Evolutionary conservation across 129 eudicot species (phyloP).

Genomic region (Pulicaria dysenterica): DNA sequence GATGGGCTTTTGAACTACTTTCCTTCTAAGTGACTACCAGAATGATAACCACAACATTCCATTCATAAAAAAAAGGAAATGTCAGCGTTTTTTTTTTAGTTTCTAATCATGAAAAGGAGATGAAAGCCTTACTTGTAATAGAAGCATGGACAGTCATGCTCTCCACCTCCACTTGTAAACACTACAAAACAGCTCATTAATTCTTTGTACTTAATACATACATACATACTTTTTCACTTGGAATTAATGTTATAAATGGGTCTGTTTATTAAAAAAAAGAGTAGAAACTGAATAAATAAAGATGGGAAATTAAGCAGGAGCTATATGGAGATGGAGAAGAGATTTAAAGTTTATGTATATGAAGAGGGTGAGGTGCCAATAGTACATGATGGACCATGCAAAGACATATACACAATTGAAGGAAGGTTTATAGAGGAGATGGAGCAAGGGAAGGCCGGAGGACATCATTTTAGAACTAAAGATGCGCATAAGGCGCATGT

Average conservation of each 20-base stretch:
- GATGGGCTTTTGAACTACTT: conserved; percentile 48
- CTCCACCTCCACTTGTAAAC: conserved; percentile 14
- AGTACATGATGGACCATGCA: conserved; percentile 91
- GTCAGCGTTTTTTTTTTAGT: conserved; percentile 1
- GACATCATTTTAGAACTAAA: conserved; percentile 53
- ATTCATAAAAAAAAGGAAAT: conserved; percentile 18
- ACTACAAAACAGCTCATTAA: neutral
- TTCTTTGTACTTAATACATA: neutral
- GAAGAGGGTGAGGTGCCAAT: conserved; percentile 85
- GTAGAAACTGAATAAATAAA: too few species aligned
- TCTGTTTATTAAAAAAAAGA: too few species aligned
- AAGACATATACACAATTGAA: conserved; percentile 80
- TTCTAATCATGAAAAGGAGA: conserved; percentile 23
- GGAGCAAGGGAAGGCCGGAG: conserved; percentile 49
- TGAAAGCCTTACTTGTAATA: conserved; percentile 30
- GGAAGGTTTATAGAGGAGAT: conserved; percentile 88
- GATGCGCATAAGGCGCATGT: conserved; percentile 64
- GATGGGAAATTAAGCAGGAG: conserved; percentile 45
- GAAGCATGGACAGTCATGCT: conserved; percentile 36
- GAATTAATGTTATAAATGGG: too few species aligned
- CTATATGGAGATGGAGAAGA: conserved; percentile 82
- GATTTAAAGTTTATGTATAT: conserved; percentile 72
- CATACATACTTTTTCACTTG: too few species aligned
- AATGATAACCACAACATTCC: conserved; percentile 40
- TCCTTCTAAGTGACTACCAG: conserved; percentile 55